Evolutionary conservation across 495 filamentous ascomycete species (phyloP).

Genomic region (Apodospora peruviana): DNA sequence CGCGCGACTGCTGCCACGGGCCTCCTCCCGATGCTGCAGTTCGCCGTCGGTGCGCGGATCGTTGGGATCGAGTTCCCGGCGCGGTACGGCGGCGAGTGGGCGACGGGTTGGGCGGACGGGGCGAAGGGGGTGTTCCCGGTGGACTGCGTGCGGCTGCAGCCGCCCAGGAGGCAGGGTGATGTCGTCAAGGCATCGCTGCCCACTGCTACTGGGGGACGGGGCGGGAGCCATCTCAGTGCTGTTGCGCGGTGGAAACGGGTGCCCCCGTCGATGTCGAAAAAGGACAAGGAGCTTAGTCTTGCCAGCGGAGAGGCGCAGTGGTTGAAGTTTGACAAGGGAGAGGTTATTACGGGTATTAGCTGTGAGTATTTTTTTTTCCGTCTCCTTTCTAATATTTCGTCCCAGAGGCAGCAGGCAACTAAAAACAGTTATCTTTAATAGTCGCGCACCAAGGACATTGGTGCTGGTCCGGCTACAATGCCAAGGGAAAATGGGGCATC

Average conservation of each 20-base stretch:
- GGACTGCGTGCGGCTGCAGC: conserved; percentile 31
- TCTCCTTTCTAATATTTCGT: background rate
- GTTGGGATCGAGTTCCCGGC: conserved; percentile 41
- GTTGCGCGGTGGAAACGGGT: conserved; percentile 42
- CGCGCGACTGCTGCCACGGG: too few relatives aligned
- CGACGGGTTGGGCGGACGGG: conserved; percentile 42
- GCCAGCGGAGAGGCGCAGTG: too few relatives aligned
- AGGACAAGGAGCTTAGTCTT: conserved; percentile 24
- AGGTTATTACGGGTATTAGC: conserved; percentile 40
- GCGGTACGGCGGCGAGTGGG: conserved; percentile 42
- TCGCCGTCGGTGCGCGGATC: conserved; percentile 35
- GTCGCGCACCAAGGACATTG: conserved; percentile 36
- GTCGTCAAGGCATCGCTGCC: conserved; percentile 17
- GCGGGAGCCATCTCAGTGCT: conserved; percentile 25
- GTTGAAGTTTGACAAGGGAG: conserved; percentile 44
- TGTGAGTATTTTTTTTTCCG: conserved; percentile 31
- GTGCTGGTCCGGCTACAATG: conserved; percentile 44
- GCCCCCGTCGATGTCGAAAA: conserved; percentile 12
- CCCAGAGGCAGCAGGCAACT: background rate
- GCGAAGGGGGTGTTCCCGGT: conserved; percentile 34
- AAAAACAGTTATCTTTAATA: background rate
- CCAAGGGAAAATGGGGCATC: conserved; percentile 39
- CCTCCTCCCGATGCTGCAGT: conserved; percentile 32
- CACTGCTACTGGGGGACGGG: conserved; percentile 31
- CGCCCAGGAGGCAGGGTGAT: conserved; percentile 30